A percentile compares a stretch with the other conserved stretches of the same genome.
These are phyloP conservation scores for Mycosphaerella sp. DNA, from an alignment of 2,329 filamentous ascomycete genomes.

Conservation along the genomic window DNA sequence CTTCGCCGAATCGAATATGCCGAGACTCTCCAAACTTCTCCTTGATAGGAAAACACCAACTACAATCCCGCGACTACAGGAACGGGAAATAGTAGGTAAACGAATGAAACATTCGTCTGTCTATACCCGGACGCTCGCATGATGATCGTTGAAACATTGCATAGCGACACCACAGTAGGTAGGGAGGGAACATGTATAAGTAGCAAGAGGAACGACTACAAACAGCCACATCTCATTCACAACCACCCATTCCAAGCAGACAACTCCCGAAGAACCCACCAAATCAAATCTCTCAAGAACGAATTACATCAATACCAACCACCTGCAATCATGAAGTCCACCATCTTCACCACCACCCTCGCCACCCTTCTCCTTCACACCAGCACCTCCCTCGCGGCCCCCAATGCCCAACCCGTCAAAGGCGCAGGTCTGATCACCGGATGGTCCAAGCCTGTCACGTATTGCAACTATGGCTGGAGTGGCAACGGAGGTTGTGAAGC, in stretches of 20 bases:
- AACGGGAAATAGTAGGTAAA: too few relatives aligned
- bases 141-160: too few relatives aligned
- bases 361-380: neutral
- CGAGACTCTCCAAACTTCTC: too few relatives aligned
- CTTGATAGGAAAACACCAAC: too few relatives aligned
- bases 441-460: neutral
- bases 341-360: neutral
- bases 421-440: neutral
- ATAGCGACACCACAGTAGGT: too few relatives aligned
- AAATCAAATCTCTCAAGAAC: neutral
- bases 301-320: neutral
- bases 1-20: too few relatives aligned
- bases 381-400: neutral
- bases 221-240: too few relatives aligned
- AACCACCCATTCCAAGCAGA: neutral
- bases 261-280: neutral
- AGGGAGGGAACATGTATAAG: too few relatives aligned
- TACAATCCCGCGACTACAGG: too few relatives aligned
- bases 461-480: conserved; percentile 1
- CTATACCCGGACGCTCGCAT: too few relatives aligned
- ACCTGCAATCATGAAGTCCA: neutral
- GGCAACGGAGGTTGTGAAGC: neutral
- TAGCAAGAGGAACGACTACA: too few relatives aligned
- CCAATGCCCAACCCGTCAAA: neutral
- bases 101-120: too few relatives aligned